These are phyloP conservation scores for Periconia sp. DNA, from an alignment of 2,329 filamentous ascomycete species.

Conservation along the genomic window DNA sequence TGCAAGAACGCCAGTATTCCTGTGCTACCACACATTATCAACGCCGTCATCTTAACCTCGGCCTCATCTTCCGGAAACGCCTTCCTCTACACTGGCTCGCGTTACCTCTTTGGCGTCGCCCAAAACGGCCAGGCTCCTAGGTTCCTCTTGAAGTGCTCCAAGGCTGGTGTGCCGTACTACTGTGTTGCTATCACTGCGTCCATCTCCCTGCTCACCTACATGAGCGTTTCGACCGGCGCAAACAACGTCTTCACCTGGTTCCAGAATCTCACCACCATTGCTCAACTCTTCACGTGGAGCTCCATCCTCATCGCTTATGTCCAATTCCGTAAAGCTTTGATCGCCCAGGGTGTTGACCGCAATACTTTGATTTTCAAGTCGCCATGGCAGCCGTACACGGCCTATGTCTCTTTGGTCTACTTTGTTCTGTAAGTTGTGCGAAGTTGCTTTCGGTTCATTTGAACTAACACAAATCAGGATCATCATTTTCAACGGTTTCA, in stretches of 20 bases:
- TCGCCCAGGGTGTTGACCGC: slow-evolving; percentile 63
- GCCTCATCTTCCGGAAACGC: slow-evolving; percentile 74
- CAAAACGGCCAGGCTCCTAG: slow-evolving; percentile 60
- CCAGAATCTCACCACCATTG: slow-evolving; percentile 69
- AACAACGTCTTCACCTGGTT: slow-evolving; percentile 69
- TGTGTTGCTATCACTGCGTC: slow-evolving; percentile 46
- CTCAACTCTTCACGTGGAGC: slow-evolving; percentile 62
- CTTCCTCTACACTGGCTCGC: slow-evolving; percentile 62
- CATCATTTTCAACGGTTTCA: slow-evolving; percentile 45
- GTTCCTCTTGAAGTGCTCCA: slow-evolving; percentile 57
- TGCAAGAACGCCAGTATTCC: slow-evolving; percentile 70
- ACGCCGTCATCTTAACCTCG: slow-evolving; percentile 76
- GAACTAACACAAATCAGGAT: no score
- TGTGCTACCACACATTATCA: slow-evolving; percentile 74
- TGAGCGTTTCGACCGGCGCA: slow-evolving; percentile 55
- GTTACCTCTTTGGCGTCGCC: slow-evolving; percentile 57
- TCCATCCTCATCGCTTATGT: slow-evolving; percentile 63
- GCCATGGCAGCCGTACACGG: slow-evolving; percentile 59
- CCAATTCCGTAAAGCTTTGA: slow-evolving; percentile 57
- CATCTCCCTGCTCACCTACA: slow-evolving; percentile 56
- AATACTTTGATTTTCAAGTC: slow-evolving; percentile 57
- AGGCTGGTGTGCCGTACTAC: slow-evolving; percentile 50
- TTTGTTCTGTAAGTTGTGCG: slow-evolving; percentile 50
- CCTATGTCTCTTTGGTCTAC: slow-evolving; percentile 65
- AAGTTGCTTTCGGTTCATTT: no score